phyloP scores from a whole-genome alignment of 805 yeast genomes.

The Lachancea waltii region DNA sequence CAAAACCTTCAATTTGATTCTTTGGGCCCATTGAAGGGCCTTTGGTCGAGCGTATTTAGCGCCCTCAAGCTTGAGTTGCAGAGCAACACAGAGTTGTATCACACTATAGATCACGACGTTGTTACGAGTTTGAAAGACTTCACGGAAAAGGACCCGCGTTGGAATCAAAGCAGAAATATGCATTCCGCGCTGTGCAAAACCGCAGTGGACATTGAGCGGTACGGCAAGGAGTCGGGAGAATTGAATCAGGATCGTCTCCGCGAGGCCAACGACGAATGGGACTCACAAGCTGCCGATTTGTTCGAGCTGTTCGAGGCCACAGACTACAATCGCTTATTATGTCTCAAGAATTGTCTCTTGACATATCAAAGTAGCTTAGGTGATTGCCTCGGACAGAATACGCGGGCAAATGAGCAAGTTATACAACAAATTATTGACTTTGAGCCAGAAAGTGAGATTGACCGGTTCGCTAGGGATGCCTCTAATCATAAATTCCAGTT shows the following conservation, averaged over 20 bases:
- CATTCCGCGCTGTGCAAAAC: constrained; percentile 40
- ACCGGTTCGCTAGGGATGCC: constrained; percentile 44
- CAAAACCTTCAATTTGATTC: constrained; percentile 45
- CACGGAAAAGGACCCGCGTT: constrained; percentile 46
- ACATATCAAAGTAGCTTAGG: constrained; percentile 56
- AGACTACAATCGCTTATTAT: constrained; percentile 55
- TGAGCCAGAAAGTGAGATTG: constrained; percentile 54
- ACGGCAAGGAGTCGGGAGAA: constrained; percentile 29
- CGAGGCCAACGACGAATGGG: constrained; percentile 59
- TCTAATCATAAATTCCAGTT: constrained; percentile 22
- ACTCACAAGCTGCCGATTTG: constrained; percentile 66
- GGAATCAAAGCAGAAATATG: constrained; percentile 46
- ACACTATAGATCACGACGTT: constrained; percentile 46
- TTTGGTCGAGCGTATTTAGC: constrained; percentile 41
- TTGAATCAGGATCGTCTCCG: constrained; percentile 31
- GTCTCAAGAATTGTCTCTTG: constrained; percentile 59
- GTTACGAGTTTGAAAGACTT: constrained; percentile 48
- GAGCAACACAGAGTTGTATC: constrained; percentile 43
- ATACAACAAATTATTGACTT: constrained; percentile 60
- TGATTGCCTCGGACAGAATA: constrained; percentile 43
- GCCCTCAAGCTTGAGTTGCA: constrained; percentile 41
- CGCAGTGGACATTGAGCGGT: constrained; percentile 35
- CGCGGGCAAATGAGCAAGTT: constrained; percentile 52
- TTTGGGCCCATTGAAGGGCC: constrained; percentile 38
- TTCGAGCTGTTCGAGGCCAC: constrained; percentile 69